A percentile compares a stretch with the other conserved stretches of the same genome.
These are phyloP conservation scores for Wickerhamiella alocasiicola DNA, from an alignment of 805 yeast genomes.

Conservation along the genomic window DNA sequence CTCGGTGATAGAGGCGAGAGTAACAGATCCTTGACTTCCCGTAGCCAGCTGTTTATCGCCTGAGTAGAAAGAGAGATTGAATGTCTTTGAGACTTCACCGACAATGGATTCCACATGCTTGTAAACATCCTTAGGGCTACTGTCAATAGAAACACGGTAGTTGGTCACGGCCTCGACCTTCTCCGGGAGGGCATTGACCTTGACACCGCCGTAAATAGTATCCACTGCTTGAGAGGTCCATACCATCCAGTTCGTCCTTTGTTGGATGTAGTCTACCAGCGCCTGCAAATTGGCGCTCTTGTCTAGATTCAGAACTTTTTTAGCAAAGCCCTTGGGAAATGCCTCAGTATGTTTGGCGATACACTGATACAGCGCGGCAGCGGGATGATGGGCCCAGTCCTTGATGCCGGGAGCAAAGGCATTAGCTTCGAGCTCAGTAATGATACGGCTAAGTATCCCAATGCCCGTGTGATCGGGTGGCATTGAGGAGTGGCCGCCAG, in stretches of 20 bases:
- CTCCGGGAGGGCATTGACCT: slow-evolving; percentile 68
- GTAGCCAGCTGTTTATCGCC: slow-evolving; percentile 24
- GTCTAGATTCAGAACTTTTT: slow-evolving; percentile 8
- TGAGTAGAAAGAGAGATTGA: slow-evolving; percentile 34
- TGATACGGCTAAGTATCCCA: slow-evolving; percentile 54
- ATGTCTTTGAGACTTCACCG: slow-evolving; percentile 32
- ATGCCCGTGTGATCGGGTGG: slow-evolving; percentile 75
- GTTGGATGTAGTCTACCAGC: slow-evolving; percentile 9
- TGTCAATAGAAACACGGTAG: slow-evolving; percentile 52
- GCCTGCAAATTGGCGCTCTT: neutral
- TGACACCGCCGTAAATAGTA: slow-evolving; percentile 57
- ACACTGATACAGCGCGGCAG: slow-evolving; percentile 42
- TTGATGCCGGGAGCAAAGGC: slow-evolving; percentile 28
- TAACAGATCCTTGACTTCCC: slow-evolving; percentile 34
- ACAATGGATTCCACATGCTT: slow-evolving; percentile 31
- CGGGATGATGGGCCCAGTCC: slow-evolving; percentile 31
- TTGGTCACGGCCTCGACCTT: slow-evolving; percentile 41
- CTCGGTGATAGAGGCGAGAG: slow-evolving; percentile 15
- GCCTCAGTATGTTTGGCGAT: slow-evolving; percentile 39
- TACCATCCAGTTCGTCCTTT: slow-evolving; percentile 31
- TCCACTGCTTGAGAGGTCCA: slow-evolving; percentile 60
- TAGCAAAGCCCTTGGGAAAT: slow-evolving; percentile 23
- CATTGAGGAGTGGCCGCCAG: slow-evolving; percentile 72
- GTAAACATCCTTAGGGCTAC: slow-evolving; percentile 33
- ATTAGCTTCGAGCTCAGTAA: slow-evolving; percentile 42